These are phyloP conservation scores for Achlya hypogyna DNA, from an alignment of 352 stramenopile species.

Conservation along the genomic window DNA sequence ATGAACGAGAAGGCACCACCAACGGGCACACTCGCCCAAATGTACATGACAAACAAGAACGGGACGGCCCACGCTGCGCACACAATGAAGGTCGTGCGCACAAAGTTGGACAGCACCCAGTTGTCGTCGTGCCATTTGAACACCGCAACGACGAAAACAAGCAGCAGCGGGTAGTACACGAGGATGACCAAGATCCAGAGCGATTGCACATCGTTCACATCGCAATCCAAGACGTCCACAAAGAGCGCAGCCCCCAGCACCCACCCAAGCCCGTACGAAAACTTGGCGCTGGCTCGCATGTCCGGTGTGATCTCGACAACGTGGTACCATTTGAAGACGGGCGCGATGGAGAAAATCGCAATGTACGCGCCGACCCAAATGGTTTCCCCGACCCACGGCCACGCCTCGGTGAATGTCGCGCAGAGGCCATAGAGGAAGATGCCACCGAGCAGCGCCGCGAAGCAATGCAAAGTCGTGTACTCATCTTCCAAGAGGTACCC, in stretches of 20 bases:
- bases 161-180: conserved; percentile 71
- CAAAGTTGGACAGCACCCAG: conserved; percentile 44
- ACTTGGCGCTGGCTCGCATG: conserved; percentile 31
- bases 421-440: conserved; percentile 62
- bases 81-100: conserved; percentile 32
- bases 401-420: conserved; percentile 52
- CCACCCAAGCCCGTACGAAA: conserved; percentile 55
- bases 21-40: conserved; percentile 45
- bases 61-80: conserved; percentile 35
- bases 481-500: conserved; percentile 64
- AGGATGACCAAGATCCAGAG: conserved; percentile 64
- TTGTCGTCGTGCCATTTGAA: conserved; percentile 70
- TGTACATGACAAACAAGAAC: conserved; percentile 73
- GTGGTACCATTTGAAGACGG: conserved; percentile 73
- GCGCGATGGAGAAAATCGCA: conserved; percentile 54
- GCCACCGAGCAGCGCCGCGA: conserved; percentile 38
- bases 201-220: conserved; percentile 65
- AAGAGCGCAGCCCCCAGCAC: conserved; percentile 65
- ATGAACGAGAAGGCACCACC: conserved; percentile 55
- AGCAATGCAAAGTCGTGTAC: conserved; percentile 59
- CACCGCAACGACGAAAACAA: conserved; percentile 61
- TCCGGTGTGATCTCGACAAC: conserved; percentile 42
- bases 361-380: conserved; percentile 59
- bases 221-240: conserved; percentile 37
- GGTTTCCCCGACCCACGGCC: conserved; percentile 57